phyloP scores from a whole-genome alignment of 2,329 filamentous ascomycete species.

The Coniochaeta ligniaria region DNA sequence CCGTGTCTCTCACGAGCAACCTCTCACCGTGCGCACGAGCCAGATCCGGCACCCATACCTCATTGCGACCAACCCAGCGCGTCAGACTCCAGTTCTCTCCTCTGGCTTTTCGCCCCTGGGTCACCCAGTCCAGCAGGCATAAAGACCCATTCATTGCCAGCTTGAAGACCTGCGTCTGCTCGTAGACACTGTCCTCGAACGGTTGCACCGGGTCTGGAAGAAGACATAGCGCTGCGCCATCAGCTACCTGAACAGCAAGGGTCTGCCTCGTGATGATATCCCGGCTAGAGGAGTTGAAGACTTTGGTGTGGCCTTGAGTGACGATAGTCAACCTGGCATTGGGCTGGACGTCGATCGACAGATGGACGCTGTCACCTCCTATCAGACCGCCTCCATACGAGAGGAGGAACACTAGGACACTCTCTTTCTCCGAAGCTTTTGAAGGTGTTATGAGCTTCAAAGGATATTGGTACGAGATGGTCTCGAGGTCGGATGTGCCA shows the following conservation, averaged over 20 bases:
- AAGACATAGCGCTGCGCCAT: slow-evolving; percentile 51
- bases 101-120: slow-evolving; percentile 73
- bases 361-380: slow-evolving; percentile 72
- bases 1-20: slow-evolving; percentile 76
- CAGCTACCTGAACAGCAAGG: slow-evolving; percentile 42
- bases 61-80: slow-evolving; percentile 77
- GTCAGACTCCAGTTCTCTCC: slow-evolving; percentile 85
- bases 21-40: slow-evolving; percentile 33
- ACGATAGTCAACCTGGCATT: slow-evolving; percentile 60
- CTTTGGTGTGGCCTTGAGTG: slow-evolving; percentile 82
- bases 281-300: slow-evolving; percentile 70
- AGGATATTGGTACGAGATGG: slow-evolving; percentile 84
- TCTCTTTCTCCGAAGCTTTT: slow-evolving; percentile 54
- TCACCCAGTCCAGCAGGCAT: slow-evolving; percentile 91
- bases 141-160: slow-evolving; percentile 52
- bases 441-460: slow-evolving; percentile 86
- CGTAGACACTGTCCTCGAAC: slow-evolving; percentile 76
- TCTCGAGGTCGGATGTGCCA: slow-evolving; percentile 62
- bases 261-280: slow-evolving; percentile 51
- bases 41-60: slow-evolving; percentile 57
- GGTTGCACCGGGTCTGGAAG: slow-evolving; percentile 92
- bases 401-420: slow-evolving; percentile 78
- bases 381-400: slow-evolving; percentile 94
- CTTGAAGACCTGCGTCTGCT: slow-evolving; percentile 75
- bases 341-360: slow-evolving; percentile 59